phyloP scores from a whole-genome alignment of 1,284 basidiomycete species.

The Polyporus tsugae region DNA sequence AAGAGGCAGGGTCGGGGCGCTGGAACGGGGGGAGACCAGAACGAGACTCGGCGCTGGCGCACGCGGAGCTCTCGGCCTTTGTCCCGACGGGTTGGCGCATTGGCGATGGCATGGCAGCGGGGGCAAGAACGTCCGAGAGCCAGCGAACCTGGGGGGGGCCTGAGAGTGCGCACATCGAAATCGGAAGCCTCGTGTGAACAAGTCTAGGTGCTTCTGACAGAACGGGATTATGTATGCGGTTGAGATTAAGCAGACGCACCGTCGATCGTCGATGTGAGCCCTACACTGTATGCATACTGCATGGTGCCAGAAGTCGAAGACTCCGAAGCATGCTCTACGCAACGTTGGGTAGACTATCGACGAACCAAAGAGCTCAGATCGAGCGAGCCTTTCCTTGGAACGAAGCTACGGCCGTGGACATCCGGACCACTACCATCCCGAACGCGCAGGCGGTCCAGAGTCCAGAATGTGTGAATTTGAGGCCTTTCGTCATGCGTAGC shows the following conservation, averaged over 20 bases:
- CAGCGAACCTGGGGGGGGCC: background rate
- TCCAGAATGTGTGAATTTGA: background rate
- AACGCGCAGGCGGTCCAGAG: background rate
- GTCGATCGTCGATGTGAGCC: slow-evolving; percentile 8
- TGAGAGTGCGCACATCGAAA: slow-evolving; percentile 8
- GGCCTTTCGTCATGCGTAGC: slow-evolving; percentile 3
- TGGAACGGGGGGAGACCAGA: slow-evolving; percentile 6
- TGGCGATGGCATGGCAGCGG: slow-evolving; percentile 10
- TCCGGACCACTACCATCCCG: background rate
- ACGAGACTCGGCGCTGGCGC: background rate
- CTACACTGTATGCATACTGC: background rate
- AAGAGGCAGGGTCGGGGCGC: slow-evolving; percentile 5
- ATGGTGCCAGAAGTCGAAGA: slow-evolving; percentile 9
- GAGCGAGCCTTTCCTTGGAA: background rate
- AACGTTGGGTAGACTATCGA: slow-evolving; percentile 8
- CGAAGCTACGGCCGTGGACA: background rate
- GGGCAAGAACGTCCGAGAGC: slow-evolving; percentile 12
- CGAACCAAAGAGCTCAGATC: slow-evolving; percentile 1
- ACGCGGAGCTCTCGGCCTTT: slow-evolving; percentile 1
- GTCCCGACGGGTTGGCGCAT: background rate
- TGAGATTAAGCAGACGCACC: slow-evolving; percentile 1
- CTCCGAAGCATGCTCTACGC: slow-evolving; percentile 7
- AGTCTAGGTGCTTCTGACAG: slow-evolving; percentile 14
- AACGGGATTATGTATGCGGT: slow-evolving; percentile 7
- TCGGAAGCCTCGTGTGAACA: slow-evolving; percentile 10